phyloP scores from a whole-genome alignment of 1,284 basidiomycete genomes.

The Ganoderma sp. region DNA sequence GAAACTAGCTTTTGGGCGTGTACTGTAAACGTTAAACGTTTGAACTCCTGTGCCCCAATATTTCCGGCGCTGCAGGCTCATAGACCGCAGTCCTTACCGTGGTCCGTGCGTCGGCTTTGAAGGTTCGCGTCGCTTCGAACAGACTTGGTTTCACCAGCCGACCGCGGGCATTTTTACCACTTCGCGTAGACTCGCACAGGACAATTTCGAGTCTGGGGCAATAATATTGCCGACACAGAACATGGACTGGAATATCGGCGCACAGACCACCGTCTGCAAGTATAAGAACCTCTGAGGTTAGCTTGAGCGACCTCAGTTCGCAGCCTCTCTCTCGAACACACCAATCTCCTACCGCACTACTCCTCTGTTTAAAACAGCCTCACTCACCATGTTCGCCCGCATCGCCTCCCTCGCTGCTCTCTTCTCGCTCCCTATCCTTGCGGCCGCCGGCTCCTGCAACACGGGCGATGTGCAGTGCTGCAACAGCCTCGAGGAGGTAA shows the following conservation, averaged over 20 bases:
- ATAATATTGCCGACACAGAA: neutral
- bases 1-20: too few species aligned
- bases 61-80: neutral
- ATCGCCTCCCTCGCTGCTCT: conserved; percentile 24
- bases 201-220: neutral
- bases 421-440: conserved; percentile 32
- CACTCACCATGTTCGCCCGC: conserved; percentile 28
- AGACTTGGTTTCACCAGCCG: neutral
- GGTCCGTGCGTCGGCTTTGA: neutral
- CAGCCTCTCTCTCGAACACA: conserved; percentile 21
- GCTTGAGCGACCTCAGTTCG: conserved; percentile 17
- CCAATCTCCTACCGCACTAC: conserved; percentile 11
- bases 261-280: conserved; percentile 5
- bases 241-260: neutral
- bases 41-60: neutral
- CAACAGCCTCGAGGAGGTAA: conserved; percentile 26
- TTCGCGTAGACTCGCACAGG: neutral
- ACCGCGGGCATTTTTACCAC: conserved; percentile 3
- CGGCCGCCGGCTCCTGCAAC: conserved; percentile 29
- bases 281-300: conserved; percentile 15
- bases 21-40: neutral
- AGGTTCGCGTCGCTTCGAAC: neutral
- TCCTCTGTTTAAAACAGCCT: neutral
- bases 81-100: neutral
- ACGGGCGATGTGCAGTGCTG: conserved; percentile 31